Conservation (phyloP, 2,329 filamentous ascomycete species). For the Monosporascus sp. region DNA sequence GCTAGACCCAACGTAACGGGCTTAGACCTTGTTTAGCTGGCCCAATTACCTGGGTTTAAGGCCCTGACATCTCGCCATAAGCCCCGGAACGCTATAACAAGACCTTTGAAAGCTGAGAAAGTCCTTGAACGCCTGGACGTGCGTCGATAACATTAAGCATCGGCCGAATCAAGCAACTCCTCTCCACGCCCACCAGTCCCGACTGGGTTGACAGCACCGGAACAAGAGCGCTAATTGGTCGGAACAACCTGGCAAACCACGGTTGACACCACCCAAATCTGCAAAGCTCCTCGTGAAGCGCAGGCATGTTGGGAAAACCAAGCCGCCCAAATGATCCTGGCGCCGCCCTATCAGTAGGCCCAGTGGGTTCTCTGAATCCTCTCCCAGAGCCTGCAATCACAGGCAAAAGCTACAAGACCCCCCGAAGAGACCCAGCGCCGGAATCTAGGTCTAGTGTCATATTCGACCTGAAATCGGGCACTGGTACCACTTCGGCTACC, state of each 20-base stretch:
- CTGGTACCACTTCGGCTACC: neutral
- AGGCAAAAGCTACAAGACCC: neutral
- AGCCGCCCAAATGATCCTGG: neutral
- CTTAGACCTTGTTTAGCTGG: neutral
- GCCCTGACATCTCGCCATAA: neutral
- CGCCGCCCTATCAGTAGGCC: neutral
- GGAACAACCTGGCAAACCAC: neutral
- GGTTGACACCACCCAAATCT: neutral
- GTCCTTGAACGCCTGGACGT: neutral
- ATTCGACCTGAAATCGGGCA: constrained; percentile 11
- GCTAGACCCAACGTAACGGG: neutral
- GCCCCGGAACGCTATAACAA: neutral
- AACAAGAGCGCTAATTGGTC: neutral
- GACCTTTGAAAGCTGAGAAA: no score
- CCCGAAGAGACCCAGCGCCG: neutral
- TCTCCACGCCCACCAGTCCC: neutral
- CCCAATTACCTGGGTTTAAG: neutral
- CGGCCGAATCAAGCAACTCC: neutral
- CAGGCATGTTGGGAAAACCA: neutral
- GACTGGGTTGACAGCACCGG: neutral
- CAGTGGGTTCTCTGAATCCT: neutral
- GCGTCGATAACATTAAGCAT: neutral
- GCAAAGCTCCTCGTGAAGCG: neutral
- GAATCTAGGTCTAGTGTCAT: neutral
- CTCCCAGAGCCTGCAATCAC: neutral